phyloP scores from a whole-genome alignment of 495 filamentous ascomycete genomes.

The Rostrohypoxylon terebratum region DNA sequence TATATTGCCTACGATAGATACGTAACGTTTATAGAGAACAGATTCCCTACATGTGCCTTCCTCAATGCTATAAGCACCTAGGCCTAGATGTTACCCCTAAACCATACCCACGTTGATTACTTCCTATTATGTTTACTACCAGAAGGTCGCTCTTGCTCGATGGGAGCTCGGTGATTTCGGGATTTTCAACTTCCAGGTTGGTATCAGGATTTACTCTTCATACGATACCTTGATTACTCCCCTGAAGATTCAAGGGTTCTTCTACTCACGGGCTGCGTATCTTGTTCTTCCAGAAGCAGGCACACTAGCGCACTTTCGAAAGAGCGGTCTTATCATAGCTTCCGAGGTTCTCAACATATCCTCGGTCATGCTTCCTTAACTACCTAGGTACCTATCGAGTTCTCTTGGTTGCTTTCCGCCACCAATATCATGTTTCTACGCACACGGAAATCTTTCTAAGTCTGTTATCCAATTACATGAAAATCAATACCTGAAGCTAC shows the following conservation, averaged over 20 bases:
- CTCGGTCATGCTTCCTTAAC: too few species aligned
- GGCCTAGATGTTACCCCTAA: neutral
- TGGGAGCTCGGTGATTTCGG: neutral
- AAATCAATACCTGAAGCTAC: too few species aligned
- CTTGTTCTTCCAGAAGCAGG: neutral
- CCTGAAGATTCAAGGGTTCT: too few species aligned
- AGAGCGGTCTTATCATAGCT: too few species aligned
- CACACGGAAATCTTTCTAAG: too few species aligned
- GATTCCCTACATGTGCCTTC: conserved; percentile 18
- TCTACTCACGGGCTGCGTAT: neutral
- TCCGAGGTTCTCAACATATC: too few species aligned
- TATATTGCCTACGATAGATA: conserved; percentile 30
- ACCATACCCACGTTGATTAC: neutral
- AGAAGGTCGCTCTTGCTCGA: neutral
- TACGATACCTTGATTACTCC: too few species aligned
- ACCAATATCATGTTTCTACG: too few species aligned
- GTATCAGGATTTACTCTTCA: neutral
- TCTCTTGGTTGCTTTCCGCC: too few species aligned
- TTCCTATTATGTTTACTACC: neutral
- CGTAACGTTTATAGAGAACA: conserved; percentile 33
- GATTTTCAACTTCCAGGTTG: neutral
- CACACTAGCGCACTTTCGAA: too few species aligned
- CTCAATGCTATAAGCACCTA: neutral
- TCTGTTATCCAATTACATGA: too few species aligned
- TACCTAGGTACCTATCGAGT: too few species aligned